Evolutionary conservation across 768 basidiomycete species (phyloP).

Genomic region (Hygrocybe punicea): DNA sequence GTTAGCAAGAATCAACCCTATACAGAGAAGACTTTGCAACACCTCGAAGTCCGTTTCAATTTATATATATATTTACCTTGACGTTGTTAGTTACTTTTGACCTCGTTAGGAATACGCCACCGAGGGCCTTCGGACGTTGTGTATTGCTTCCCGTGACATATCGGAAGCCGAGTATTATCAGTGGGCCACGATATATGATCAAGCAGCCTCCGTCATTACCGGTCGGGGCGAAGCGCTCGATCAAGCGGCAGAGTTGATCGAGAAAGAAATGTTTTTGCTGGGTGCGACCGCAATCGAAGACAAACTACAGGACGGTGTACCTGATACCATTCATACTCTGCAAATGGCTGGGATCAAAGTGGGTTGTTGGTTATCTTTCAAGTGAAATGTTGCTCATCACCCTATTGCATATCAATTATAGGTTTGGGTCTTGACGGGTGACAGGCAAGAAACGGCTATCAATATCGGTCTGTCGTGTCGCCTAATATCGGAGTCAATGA

Average conservation of each 20-base stretch:
- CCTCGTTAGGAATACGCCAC: slow-evolving; percentile 83
- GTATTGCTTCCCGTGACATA: slow-evolving; percentile 91
- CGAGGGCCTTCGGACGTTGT: slow-evolving; percentile 94
- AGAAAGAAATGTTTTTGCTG: slow-evolving; percentile 87
- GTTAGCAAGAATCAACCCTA: slow-evolving; percentile 81
- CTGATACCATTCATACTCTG: slow-evolving; percentile 94
- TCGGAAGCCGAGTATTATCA: slow-evolving; percentile 85
- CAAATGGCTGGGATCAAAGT: slow-evolving; percentile 99
- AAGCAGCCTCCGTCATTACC: slow-evolving; percentile 92
- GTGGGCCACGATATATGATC: slow-evolving; percentile 84
- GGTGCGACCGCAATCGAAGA: slow-evolving; percentile 99
- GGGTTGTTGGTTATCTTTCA: neutral
- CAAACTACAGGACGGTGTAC: slow-evolving; percentile 97
- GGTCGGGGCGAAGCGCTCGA: slow-evolving; percentile 95
- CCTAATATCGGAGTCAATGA: slow-evolving; percentile 97
- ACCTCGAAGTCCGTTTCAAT: slow-evolving; percentile 73
- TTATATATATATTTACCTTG: neutral
- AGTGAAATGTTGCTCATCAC: neutral
- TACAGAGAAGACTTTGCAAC: slow-evolving; percentile 79
- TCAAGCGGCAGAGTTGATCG: slow-evolving; percentile 91
- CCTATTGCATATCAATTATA: slow-evolving; percentile 24
- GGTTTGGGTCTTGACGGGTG: slow-evolving; percentile 98
- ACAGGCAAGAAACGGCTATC: slow-evolving; percentile 98
- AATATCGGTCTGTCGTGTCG: slow-evolving; percentile 98
- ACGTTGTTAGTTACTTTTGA: neutral